Evolutionary conservation across 148 eudicot species (phyloP), one percentile per base, ranked within the genome.

Genomic region (Vaccinium vitisidaea): DNA sequence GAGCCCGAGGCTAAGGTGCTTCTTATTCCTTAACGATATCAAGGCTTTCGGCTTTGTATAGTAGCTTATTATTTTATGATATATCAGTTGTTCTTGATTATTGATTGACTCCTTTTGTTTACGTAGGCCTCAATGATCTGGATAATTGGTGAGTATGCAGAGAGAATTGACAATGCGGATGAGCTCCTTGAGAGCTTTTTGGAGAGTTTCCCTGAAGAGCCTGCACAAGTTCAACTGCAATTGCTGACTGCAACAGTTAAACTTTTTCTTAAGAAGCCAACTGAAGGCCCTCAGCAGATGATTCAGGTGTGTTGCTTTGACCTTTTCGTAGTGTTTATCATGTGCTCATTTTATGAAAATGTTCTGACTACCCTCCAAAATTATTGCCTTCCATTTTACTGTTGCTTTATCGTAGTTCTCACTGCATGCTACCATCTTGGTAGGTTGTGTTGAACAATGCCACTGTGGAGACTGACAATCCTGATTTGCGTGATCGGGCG

Each of bases 231-330:
- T 25, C 99, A 97, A 84, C 90, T 97, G 90, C 98, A 97, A 85
- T 87, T 97, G 92, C 93, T 97, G 82, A 97, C 99, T 74, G 98
- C 98, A 8, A 94, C 98, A 21, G 99, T 97, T 78, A 97, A 97
- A 87, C 98, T 95, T 77, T 95, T 97, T 84, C 96, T 97, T 74
- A 97, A 97, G 91, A 97, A 97, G 90, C 99, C 98, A 70, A 97
- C 98, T 79, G 99, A 97, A 86, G 99, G 99, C 83, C 99, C 99
- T 55, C 99, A 97, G 83, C 99, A 97, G 90, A 97, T 97, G 98
- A 97, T 95, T 89, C 98, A 97, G 98, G 99, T 94, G 65, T 65
- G 58, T 56, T 46, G 27, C 54, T 76, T 85, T 88, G 53, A 5
- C 71, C 30, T 23, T 55, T 56, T 49, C 8, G 8, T n/a, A 4